phyloP scores from a whole-genome alignment of 352 stramenopile genomes.

The Phytopythium cucurbitacearum region DNA sequence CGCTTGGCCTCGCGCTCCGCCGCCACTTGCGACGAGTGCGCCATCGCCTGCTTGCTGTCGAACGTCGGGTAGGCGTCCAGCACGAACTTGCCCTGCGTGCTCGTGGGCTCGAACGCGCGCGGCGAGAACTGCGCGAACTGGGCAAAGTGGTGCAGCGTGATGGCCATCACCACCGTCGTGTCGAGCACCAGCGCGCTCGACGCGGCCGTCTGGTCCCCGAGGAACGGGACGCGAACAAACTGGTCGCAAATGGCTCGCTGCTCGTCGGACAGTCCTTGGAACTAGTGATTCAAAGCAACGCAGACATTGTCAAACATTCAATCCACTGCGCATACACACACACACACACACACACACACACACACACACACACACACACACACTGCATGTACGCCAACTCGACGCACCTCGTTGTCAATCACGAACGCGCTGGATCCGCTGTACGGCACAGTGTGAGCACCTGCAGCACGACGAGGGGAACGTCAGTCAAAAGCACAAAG shows the following conservation, averaged over 20 bases:
- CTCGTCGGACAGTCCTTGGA: slow-evolving; percentile 44
- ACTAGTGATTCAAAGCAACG: slow-evolving; percentile 6
- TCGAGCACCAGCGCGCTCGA: slow-evolving; percentile 39
- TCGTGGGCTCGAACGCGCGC: slow-evolving; percentile 55
- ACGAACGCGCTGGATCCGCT: slow-evolving; percentile 62
- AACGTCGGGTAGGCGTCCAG: slow-evolving; percentile 59
- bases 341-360: slow-evolving; percentile 1
- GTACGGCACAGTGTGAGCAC: slow-evolving; percentile 41
- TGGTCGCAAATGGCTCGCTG: slow-evolving; percentile 62
- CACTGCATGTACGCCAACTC: neutral
- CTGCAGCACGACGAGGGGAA: slow-evolving; percentile 13
- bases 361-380: neutral
- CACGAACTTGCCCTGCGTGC: slow-evolving; percentile 73
- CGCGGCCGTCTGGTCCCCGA: slow-evolving; percentile 35
- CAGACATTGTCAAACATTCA: neutral
- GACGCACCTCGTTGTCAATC: slow-evolving; percentile 62
- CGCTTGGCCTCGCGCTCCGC: slow-evolving; percentile 48
- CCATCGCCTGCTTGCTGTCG: slow-evolving; percentile 14
- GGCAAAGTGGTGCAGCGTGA: slow-evolving; percentile 69
- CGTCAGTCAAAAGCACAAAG: neutral
- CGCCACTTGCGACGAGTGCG: slow-evolving; percentile 31
- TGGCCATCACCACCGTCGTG: slow-evolving; percentile 56
- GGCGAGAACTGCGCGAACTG: slow-evolving; percentile 51
- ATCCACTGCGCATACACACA: slow-evolving; percentile 4
- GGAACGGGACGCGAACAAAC: slow-evolving; percentile 57